Percentiles rank a stretch among this genome's conserved stretches.
phyloP scores from a whole-genome alignment of 169 alveolate species.

The Plasmodium ovale region DNA sequence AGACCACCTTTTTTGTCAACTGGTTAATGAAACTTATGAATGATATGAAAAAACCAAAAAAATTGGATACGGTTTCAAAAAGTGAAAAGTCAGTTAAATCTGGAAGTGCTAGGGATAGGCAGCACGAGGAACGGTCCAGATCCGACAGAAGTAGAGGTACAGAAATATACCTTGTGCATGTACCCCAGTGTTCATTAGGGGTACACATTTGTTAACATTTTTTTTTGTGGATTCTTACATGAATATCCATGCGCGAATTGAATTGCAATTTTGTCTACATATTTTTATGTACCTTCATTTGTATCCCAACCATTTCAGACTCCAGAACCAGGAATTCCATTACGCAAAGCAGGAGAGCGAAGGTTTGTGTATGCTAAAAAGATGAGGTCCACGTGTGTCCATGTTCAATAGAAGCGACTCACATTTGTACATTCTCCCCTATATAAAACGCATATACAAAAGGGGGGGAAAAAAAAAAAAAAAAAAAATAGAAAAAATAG shows the following conservation, averaged over 20 bases:
- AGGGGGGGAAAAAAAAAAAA: neutral
- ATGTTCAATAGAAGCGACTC: too few relatives aligned
- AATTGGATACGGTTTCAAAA: slow-evolving; percentile 5
- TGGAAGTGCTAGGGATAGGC: slow-evolving; percentile 17
- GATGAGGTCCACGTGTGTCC: neutral
- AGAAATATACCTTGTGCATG: neutral
- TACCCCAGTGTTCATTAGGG: neutral
- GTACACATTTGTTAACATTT: neutral
- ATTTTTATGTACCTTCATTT: neutral
- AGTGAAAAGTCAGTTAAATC: slow-evolving; percentile 25
- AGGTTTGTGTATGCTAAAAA: slow-evolving; percentile 14
- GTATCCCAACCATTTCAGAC: neutral
- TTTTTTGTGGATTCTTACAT: neutral
- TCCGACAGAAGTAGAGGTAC: slow-evolving; percentile 51
- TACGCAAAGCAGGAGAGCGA: slow-evolving; percentile 28
- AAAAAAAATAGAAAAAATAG: neutral
- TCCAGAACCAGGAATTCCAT: slow-evolving; percentile 19
- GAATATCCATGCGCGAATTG: too few relatives aligned
- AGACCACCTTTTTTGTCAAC: slow-evolving; percentile 52
- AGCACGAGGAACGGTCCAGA: slow-evolving; percentile 6
- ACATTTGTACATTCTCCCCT: neutral
- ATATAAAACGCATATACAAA: neutral
- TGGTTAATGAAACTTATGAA: slow-evolving; percentile 43
- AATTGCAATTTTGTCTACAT: neutral
- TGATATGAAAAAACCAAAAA: slow-evolving; percentile 36